Percentiles rank a stretch among this genome's conserved stretches.
Conservation (phyloP, 1,139 yeast species). For the Pichia sp. region DNA sequence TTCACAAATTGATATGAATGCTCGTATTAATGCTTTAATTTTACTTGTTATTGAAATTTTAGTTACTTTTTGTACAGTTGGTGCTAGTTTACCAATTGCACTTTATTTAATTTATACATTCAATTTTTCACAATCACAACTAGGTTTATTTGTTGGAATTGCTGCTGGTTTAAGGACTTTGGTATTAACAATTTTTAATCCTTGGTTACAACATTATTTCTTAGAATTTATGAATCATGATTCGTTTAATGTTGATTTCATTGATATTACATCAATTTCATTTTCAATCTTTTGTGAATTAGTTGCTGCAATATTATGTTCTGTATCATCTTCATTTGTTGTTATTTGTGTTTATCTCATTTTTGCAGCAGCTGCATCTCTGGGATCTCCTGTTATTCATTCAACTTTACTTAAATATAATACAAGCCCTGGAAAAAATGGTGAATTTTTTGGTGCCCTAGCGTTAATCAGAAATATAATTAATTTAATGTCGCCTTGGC, state of each 20-base stretch:
- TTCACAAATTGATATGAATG: slow-evolving; percentile 28
- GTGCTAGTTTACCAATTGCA: slow-evolving; percentile 42
- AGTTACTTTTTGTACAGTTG: slow-evolving; percentile 33
- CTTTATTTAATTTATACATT: slow-evolving; percentile 55
- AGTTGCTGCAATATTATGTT: slow-evolving; percentile 37
- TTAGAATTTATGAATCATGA: slow-evolving; percentile 27
- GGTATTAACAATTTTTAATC: slow-evolving; percentile 38
- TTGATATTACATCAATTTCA: slow-evolving; percentile 45
- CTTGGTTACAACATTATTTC: slow-evolving; percentile 37
- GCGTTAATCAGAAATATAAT: slow-evolving; percentile 40
- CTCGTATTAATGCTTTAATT: slow-evolving; percentile 40
- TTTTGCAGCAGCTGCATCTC: slow-evolving; percentile 44
- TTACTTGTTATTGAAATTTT: slow-evolving; percentile 45
- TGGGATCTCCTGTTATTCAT: slow-evolving; percentile 44
- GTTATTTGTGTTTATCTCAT: slow-evolving; percentile 27
- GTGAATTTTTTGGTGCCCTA: slow-evolving; percentile 50
- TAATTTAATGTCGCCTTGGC: slow-evolving; percentile 36
- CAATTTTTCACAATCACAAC: slow-evolving; percentile 51
- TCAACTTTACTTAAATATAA: slow-evolving; percentile 47
- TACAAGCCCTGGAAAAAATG: slow-evolving; percentile 37
- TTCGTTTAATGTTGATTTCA: slow-evolving; percentile 40
- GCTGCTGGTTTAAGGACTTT: slow-evolving; percentile 43
- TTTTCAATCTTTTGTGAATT: slow-evolving; percentile 37
- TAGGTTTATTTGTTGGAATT: slow-evolving; percentile 55
- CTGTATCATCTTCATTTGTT: slow-evolving; percentile 29